Conservation (phyloP, 352 stramenopile species). For the Phytopythium sindhum region DNA sequence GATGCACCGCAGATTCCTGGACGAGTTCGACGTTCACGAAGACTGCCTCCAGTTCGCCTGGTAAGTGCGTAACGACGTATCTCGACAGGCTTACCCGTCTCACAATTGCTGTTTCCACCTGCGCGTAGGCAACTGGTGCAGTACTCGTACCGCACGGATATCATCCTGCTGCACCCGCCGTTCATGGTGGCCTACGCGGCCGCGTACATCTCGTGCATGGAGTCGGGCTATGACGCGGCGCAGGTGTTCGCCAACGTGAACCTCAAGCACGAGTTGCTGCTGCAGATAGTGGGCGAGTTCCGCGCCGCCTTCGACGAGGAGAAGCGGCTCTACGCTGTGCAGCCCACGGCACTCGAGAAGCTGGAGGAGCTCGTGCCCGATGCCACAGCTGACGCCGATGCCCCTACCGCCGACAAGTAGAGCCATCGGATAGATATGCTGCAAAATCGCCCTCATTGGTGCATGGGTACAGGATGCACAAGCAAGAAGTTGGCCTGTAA, state of each 20-base stretch:
- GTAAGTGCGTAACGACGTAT: constrained; percentile 18
- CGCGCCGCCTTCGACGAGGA: constrained; percentile 74
- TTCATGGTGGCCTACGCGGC: constrained; percentile 89
- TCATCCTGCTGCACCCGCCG: constrained; percentile 79
- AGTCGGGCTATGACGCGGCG: constrained; percentile 71
- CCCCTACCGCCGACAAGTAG: neutral
- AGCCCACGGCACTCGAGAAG: constrained; percentile 58
- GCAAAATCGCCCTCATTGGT: no score
- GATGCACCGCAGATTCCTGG: constrained; percentile 46
- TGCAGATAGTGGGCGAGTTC: constrained; percentile 81
- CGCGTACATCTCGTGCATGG: constrained; percentile 72
- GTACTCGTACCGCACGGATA: constrained; percentile 86
- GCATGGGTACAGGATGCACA: neutral
- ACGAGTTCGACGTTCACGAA: constrained; percentile 85
- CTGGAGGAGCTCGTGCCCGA: constrained; percentile 83
- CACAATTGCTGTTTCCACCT: neutral
- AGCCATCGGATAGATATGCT: no score
- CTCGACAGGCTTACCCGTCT: neutral
- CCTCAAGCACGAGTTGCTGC: constrained; percentile 74
- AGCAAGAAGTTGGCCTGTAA: neutral
- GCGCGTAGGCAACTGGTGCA: constrained; percentile 73
- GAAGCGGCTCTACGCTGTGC: constrained; percentile 62
- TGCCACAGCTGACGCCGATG: constrained; percentile 34
- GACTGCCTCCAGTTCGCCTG: constrained; percentile 84
- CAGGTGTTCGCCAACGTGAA: constrained; percentile 79